Base-by-base conservation (phyloP, 2,329 filamentous ascomycete genomes). In the Graphiopsis chlorocephala region DNA sequence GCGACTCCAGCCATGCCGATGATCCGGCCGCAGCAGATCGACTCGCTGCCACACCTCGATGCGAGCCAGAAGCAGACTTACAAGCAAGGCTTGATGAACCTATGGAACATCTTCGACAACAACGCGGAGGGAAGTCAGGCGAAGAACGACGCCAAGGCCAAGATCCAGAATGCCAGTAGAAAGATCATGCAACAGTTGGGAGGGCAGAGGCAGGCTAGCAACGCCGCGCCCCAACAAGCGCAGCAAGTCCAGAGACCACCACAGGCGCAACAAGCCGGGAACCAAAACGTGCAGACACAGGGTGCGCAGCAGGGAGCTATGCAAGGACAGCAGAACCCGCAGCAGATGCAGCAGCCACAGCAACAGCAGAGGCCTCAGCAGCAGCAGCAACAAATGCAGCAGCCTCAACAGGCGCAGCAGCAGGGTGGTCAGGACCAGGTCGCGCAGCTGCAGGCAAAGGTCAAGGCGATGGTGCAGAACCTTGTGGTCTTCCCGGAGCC, bases 61-160 rank as follows among this genome's bases (percentile, higher is more conserved):
- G 82, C 85, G 10, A 76, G 82, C 57, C 81, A 84, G 69, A 88
- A 87, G 75, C 75, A 79, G 52, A 81, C 84, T 68, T 86, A 86
- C 71, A 83, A 82, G 64, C 76, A 80, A 57, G 78, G 83, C 23
- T 81, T 88, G 67, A 79, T 80, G 64, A 81, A 78, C 66, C 78
- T 86, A 58, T 88, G 85, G 85, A 79, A 81, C 31, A 74, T 80
- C 33, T 77, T 85, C 59, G 81, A 85, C 65, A 79, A 72, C 48
- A 79, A 80, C 47, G 78, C 83, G 14, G 75, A 77, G 35, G 81
- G 82, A 61, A 83, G 79, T 60, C 72, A 77, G 1, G 81, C 82
- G 14, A 81, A 83, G 59, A 75, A 78, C 29, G 84, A 83, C 68
- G 78, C 87, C 23, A 78, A 80, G 15, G 79, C 83, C 64, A 86